Conservation (phyloP, 2,329 filamentous ascomycete genomes). For the Ceratocystis smalleyi region DNA sequence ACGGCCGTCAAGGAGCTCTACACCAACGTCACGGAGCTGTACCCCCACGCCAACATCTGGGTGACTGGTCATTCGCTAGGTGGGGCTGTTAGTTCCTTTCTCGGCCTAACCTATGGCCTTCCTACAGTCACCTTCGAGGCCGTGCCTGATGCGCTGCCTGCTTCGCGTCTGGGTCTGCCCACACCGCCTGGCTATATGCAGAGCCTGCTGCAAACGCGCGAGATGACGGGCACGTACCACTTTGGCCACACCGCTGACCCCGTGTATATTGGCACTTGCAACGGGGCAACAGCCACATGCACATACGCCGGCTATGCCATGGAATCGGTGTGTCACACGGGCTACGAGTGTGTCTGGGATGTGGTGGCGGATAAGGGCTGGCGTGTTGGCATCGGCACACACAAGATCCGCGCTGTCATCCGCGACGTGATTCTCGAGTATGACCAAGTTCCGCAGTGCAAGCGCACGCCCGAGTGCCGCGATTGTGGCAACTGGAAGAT, state of each 20-base stretch:
- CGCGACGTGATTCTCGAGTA: constrained; percentile 74
- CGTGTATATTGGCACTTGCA: constrained; percentile 85
- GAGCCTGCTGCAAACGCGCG: constrained; percentile 51
- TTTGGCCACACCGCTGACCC: constrained; percentile 94
- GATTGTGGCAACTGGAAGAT: constrained; percentile 93
- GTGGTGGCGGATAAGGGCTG: constrained; percentile 84
- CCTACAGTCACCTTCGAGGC: constrained; percentile 90
- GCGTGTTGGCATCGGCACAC: constrained; percentile 78
- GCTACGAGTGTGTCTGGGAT: constrained; percentile 78
- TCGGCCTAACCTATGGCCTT: constrained; percentile 79
- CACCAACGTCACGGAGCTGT: constrained; percentile 77
- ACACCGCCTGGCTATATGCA: constrained; percentile 65
- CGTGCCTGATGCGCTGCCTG: constrained; percentile 78
- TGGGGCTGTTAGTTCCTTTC: constrained; percentile 71
- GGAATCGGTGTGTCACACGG: constrained; percentile 84
- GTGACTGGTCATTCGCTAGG: constrained; percentile 84
- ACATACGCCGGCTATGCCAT: constrained; percentile 86
- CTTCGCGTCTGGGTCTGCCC: constrained; percentile 69
- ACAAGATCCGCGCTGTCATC: constrained; percentile 81
- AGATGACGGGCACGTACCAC: constrained; percentile 67
- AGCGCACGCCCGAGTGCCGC: constrained; percentile 60
- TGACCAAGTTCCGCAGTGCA: constrained; percentile 62
- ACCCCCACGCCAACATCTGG: constrained; percentile 76
- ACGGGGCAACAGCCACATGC: constrained; percentile 74
- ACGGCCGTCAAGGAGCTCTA: constrained; percentile 78